These are phyloP conservation scores for Monosporascus sp. DNA, from an alignment of 2,329 filamentous ascomycete genomes.

Conservation along the genomic window DNA sequence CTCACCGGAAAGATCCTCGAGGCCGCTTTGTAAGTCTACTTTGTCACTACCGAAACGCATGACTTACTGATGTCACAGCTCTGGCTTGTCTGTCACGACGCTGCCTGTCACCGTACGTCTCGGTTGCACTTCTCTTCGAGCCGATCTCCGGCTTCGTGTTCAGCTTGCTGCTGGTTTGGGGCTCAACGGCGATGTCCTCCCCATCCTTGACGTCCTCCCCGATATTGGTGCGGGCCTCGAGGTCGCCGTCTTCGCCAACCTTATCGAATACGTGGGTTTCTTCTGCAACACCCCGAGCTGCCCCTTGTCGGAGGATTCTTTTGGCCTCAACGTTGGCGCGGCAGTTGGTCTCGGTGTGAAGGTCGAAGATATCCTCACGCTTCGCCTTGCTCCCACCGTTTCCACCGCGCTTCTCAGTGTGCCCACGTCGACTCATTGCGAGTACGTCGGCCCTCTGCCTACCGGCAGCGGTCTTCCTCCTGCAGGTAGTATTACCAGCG, in stretches of 20 bases:
- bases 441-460: slow-evolving; percentile 9
- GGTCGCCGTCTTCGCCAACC: slow-evolving; percentile 43
- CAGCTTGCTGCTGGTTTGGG: slow-evolving; percentile 37
- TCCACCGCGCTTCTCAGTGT: slow-evolving; percentile 34
- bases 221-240: slow-evolving; percentile 36
- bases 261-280: slow-evolving; percentile 47
- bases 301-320: slow-evolving; percentile 31
- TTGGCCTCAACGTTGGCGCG: slow-evolving; percentile 35
- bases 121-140: slow-evolving; percentile 41
- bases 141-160: slow-evolving; percentile 45
- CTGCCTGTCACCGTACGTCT: slow-evolving; percentile 39
- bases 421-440: slow-evolving; percentile 33
- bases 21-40: slow-evolving; percentile 44
- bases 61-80: slow-evolving; percentile 3
- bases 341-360: slow-evolving; percentile 28
- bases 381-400: slow-evolving; percentile 35
- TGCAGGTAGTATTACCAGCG: slow-evolving; percentile 1
- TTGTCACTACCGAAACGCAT: slow-evolving; percentile 29
- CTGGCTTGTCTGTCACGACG: slow-evolving; percentile 42
- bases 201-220: slow-evolving; percentile 20
- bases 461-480: slow-evolving; percentile 3
- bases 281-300: slow-evolving; percentile 33
- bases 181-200: slow-evolving; percentile 22
- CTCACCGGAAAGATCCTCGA: slow-evolving; percentile 40
- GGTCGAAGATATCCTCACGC: slow-evolving; percentile 30